Conservation (phyloP, 1,284 basidiomycete species). For the Tilletia horrida region DNA sequence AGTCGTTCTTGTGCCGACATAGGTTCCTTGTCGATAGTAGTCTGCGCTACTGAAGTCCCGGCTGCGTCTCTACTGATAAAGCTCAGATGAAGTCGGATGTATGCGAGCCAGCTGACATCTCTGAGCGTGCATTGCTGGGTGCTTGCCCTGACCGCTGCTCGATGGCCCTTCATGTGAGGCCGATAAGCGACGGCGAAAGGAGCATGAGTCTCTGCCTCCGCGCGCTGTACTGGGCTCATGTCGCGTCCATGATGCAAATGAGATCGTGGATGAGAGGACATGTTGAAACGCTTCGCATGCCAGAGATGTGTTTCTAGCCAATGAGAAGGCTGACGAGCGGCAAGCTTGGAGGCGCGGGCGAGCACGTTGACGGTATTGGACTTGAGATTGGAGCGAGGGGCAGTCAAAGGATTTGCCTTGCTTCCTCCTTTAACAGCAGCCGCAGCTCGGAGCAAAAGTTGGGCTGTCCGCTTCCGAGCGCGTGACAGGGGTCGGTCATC, state of each 20-base stretch:
- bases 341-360: slow-evolving; percentile 22
- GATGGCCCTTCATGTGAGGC: slow-evolving; percentile 18
- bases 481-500: slow-evolving; percentile 19
- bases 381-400: not conserved
- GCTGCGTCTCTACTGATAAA: not conserved
- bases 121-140: slow-evolving; percentile 3
- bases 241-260: not conserved
- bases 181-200: slow-evolving; percentile 11
- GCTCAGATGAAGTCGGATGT: not conserved
- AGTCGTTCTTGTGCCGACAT: too few species aligned
- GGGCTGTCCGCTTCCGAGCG: slow-evolving; percentile 6
- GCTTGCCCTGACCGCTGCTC: not conserved
- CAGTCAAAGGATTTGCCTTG: slow-evolving; percentile 20
- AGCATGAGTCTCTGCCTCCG: not conserved
- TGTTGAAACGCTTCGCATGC: slow-evolving; percentile 53
- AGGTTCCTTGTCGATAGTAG: too few species aligned
- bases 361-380: not conserved
- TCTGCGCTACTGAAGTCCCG: too few species aligned
- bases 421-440: not conserved
- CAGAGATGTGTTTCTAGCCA: slow-evolving; percentile 55
- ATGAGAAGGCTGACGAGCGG: slow-evolving; percentile 28
- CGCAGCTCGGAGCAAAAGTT: slow-evolving; percentile 6
- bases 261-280: slow-evolving; percentile 29
- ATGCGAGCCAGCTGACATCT: slow-evolving; percentile 1
- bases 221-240: not conserved